These are phyloP conservation scores for Elaphomyces granulatus DNA, from an alignment of 495 filamentous ascomycete genomes.

Conservation along the genomic window DNA sequence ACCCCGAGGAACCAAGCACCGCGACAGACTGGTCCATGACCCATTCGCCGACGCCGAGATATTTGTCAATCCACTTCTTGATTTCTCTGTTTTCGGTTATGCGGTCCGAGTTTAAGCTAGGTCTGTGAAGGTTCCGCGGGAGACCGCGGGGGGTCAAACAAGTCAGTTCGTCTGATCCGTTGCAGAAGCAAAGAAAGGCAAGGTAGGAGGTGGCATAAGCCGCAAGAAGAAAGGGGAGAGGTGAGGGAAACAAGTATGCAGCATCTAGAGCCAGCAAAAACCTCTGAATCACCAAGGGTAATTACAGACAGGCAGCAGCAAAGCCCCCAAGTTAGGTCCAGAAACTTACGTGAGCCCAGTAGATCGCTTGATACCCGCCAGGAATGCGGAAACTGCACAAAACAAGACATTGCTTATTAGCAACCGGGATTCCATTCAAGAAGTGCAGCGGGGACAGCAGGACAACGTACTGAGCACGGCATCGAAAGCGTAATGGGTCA, in stretches of 20 bases:
- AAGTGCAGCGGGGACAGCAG: constrained; percentile 2
- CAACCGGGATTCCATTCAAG: constrained; percentile 3
- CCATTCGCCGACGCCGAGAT: constrained; percentile 92
- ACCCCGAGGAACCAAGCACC: constrained; percentile 70
- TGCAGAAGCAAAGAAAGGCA: no score
- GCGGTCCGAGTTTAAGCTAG: constrained; percentile 77
- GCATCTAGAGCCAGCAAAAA: no score
- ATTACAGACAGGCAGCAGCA: no score
- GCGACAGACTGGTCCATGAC: constrained; percentile 96
- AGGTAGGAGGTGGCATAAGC: no score
- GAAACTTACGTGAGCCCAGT: constrained; percentile 92
- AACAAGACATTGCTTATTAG: constrained; percentile 8
- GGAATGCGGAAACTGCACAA: constrained; percentile 70
- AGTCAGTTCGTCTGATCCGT: not conserved
- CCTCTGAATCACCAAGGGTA: no score
- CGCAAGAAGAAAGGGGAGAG: no score
- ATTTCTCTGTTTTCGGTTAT: constrained; percentile 74
- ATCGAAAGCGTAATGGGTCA: constrained; percentile 93
- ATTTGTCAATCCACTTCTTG: constrained; percentile 84
- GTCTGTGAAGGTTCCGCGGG: constrained; percentile 34
- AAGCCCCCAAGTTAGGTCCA: no score
- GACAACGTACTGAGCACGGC: constrained; percentile 66
- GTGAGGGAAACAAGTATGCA: no score
- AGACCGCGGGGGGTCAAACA: not conserved
- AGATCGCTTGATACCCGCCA: constrained; percentile 90